Base-by-base conservation (phyloP, 2,329 filamentous ascomycete genomes). In the Alternaria burnsii region DNA sequence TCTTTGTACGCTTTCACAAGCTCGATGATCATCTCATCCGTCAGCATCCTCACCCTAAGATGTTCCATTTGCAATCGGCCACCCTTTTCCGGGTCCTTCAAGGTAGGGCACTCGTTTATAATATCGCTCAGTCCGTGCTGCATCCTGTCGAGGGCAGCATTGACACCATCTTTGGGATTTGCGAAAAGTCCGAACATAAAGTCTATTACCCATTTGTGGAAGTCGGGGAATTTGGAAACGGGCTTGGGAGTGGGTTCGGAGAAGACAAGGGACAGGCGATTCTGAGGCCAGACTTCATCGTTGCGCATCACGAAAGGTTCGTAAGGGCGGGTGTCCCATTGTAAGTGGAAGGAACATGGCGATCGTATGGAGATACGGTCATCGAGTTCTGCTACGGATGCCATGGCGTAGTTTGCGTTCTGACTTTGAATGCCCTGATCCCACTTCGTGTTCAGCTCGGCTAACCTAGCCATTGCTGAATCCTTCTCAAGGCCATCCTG, bases 311-410 rank as follows among this genome's bases (percentile, higher is more conserved):
- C 76, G 16, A 97, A 81, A 0, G 92, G 91, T 70, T 97, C 92
- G 70, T 87, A 88, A 2, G 82, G 79, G 16, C 93, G 88, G 1
- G 85, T 83, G 76, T 97, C 92, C 87, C 89, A 94, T 48, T 70
- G 64, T 5, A 76, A 51, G 18, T 70, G 74, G 5, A 66, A 65
- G 9, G 51, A 14, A 4, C 67, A 62, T 8, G 68, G 66, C 14
- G 61, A 60, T 44, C 69, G 66, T 16, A 78, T 47, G 3, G 51
- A 52, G 5, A 77, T 38, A 28, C 75, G 74, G 44, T 78, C 75
- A 54, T 77, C 75, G 14, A 73, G 36, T 22, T 71, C 67, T 1
- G 61, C 34, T 10, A 41, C 5, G 0, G 71, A 54, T 26, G 52
- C 57, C 3, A 38, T 51, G 11, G 28, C 28, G 38, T 59, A 61